These are phyloP conservation scores for Aureobasidium sp. DNA, from an alignment of 2,329 filamentous ascomycete genomes.

Conservation along the genomic window DNA sequence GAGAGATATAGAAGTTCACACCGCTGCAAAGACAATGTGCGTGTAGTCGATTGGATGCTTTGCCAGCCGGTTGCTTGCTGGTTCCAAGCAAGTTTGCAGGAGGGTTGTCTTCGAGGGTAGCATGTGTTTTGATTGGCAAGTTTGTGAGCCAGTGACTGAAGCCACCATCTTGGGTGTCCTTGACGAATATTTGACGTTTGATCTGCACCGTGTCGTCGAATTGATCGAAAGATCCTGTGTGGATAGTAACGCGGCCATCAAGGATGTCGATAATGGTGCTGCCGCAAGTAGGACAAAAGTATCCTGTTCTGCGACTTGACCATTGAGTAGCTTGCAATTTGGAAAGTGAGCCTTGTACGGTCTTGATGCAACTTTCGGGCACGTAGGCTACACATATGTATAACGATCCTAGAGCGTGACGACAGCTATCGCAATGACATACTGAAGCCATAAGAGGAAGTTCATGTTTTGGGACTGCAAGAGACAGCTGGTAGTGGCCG, in stretches of 20 bases:
- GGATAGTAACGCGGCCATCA: constrained; percentile 20
- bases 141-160: constrained; percentile 25
- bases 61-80: neutral
- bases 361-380: constrained; percentile 20
- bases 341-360: constrained; percentile 21
- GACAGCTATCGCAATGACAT: constrained; percentile 8
- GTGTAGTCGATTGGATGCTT: constrained; percentile 23
- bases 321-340: constrained; percentile 36
- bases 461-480: neutral
- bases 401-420: neutral
- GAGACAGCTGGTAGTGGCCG: neutral
- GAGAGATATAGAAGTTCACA: constrained; percentile 49
- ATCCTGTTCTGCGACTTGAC: constrained; percentile 34
- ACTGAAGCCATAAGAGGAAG: neutral
- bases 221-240: constrained; percentile 24
- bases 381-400: constrained; percentile 24
- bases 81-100: neutral
- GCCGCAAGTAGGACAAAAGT: constrained; percentile 46
- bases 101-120: neutral
- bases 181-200: constrained; percentile 24
- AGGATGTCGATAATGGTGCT: constrained; percentile 27
- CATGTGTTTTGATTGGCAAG: constrained; percentile 16
- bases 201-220: constrained; percentile 24
- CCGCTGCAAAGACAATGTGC: constrained; percentile 48
- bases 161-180: constrained; percentile 30